Evolutionary conservation across 805 yeast species (phyloP).

Genomic region (Candida silvatica): DNA sequence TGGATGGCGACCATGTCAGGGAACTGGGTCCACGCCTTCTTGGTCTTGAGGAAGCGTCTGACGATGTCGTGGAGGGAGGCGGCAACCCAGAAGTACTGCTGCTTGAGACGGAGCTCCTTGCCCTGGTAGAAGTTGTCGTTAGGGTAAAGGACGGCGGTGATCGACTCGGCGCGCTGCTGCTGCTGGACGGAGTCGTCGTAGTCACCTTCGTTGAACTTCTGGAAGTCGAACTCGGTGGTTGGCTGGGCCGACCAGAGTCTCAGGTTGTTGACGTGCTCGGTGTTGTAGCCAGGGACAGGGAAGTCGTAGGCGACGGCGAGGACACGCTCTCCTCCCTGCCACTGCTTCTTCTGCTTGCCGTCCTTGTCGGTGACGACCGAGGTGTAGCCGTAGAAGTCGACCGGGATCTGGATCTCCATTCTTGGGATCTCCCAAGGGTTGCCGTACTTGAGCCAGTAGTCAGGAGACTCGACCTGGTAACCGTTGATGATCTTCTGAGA

Average conservation of each 20-base stretch:
- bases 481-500: constrained; percentile 86
- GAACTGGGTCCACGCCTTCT: constrained; percentile 72
- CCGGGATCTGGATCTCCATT: constrained; percentile 78
- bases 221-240: constrained; percentile 84
- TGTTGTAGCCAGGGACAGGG: constrained; percentile 87
- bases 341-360: constrained; percentile 49
- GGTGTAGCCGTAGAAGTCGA: constrained; percentile 82
- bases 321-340: constrained; percentile 88
- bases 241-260: constrained; percentile 89
- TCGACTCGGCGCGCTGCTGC: constrained; percentile 86
- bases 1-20: constrained; percentile 87
- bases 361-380: constrained; percentile 43
- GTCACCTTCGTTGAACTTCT: constrained; percentile 87
- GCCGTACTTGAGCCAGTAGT: constrained; percentile 82
- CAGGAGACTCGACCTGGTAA: constrained; percentile 91
- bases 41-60: constrained; percentile 77
- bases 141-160: constrained; percentile 88
- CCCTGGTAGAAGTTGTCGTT: constrained; percentile 90
- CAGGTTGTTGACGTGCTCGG: constrained; percentile 77
- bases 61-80: constrained; percentile 89
- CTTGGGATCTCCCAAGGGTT: constrained; percentile 94
- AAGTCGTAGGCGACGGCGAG: constrained; percentile 85
- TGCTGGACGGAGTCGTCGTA: constrained; percentile 74
- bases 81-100: constrained; percentile 95
- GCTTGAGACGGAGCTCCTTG: constrained; percentile 85